Evolutionary conservation across 2,329 filamentous ascomycete species (phyloP), one percentile per base, ranked within the genome.

Genomic region (Penicillium hordei): DNA sequence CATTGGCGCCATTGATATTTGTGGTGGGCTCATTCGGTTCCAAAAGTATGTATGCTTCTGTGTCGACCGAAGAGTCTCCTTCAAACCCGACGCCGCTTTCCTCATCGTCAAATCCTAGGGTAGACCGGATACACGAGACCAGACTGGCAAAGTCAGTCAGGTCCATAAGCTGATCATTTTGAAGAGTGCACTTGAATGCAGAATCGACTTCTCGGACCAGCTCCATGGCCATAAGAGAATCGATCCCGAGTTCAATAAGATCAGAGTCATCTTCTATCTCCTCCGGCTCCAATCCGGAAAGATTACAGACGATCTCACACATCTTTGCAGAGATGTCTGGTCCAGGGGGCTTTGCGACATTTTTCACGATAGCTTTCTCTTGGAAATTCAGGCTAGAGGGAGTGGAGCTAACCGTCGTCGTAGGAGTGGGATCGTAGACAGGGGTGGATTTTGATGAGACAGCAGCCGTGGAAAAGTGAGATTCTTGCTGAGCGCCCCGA

Each of bases 191-290:
- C 4, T 72, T 69, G 57, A 82, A 79, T 0, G 61, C 60, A 1
- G 55, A 51, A 45, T 80, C 75, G 3, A 81, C 60, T 51, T 82
- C 80, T 1, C 70, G 70, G 0, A 68, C 72, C 48, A 82, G 60
- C 61, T 83, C 80, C 76, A 81, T 82, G 0, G 72, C 77, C 74
- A 81, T 78, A 0, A 83, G 69, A 0, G 80, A 83, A 64, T 83
- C 80, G 33, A 82, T 80, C 1, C 80, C 80, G 3, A 81, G 55
- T 39, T 81, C 76, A 7, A 69, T 72, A n/a, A 82, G 69, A 17
- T 70, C 60, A 7, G 65, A 65, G 19, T 76, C 71, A 27, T 64
- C 52, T 31, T 71, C 69, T 17, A 81, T 75, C 29, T 79, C 76
- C 29, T 31, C 29, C 29, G 29, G 29, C 29, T 31, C 29, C 29